Percentiles rank a stretch among this genome's conserved stretches.
Evolutionary conservation across 2,329 filamentous ascomycete genomes (phyloP).

Genomic region (Aureobasidium pullulans): DNA sequence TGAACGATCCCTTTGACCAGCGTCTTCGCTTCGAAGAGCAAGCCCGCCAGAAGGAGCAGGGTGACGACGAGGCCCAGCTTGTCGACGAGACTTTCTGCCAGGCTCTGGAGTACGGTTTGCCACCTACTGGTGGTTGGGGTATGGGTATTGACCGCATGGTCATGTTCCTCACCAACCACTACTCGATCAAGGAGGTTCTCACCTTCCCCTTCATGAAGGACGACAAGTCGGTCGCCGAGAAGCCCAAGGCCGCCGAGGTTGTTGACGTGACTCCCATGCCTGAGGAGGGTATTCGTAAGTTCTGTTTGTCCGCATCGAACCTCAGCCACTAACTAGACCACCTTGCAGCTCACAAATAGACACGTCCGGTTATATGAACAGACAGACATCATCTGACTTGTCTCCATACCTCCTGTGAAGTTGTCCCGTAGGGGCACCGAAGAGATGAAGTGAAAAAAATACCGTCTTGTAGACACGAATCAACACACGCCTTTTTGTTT

Average conservation of each 20-base stretch:
- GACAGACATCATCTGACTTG: not conserved
- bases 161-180: constrained; percentile 95
- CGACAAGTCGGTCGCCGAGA: constrained; percentile 44
- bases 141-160: constrained; percentile 91
- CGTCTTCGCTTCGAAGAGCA: constrained; percentile 89
- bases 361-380: not conserved
- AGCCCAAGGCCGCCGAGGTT: constrained; percentile 53
- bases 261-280: constrained; percentile 51
- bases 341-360: constrained; percentile 11
- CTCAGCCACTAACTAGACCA: not conserved
- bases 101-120: constrained; percentile 80
- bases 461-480: constrained; percentile 1
- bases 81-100: constrained; percentile 95
- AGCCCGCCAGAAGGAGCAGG: constrained; percentile 88
- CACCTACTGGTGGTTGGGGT: constrained; percentile 92
- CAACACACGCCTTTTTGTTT: not conserved
- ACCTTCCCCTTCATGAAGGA: constrained; percentile 99
- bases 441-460: not conserved
- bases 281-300: constrained; percentile 43
- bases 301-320: not conserved
- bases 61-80: constrained; percentile 93
- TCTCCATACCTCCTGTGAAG: not conserved
- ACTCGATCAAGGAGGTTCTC: constrained; percentile 91
- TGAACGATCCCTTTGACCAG: constrained; percentile 96
- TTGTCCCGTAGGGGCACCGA: not conserved